phyloP scores from a whole-genome alignment of 169 alveolate genomes.

The Fabrea salina region DNA sequence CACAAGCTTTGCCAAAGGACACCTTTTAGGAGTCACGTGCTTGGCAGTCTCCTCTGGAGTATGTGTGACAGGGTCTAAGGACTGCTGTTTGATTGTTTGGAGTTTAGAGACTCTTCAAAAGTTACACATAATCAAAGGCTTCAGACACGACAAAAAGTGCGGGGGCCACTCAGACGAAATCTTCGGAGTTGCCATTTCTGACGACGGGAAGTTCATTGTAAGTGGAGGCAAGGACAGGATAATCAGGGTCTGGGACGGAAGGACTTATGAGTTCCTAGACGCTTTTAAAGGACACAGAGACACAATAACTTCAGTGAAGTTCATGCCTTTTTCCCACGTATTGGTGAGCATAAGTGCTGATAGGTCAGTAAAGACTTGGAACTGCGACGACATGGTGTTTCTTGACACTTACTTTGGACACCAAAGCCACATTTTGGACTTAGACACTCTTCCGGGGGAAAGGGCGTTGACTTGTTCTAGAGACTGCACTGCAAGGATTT shows the following conservation, averaged over 20 bases:
- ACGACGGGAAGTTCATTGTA: slow-evolving; percentile 41
- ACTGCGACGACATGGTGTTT: slow-evolving; percentile 47
- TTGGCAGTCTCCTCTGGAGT: slow-evolving; percentile 36
- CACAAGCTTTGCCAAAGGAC: slow-evolving; percentile 49
- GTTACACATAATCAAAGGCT: slow-evolving; percentile 37
- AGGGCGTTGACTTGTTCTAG: slow-evolving; percentile 51
- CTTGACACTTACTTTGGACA: slow-evolving; percentile 61
- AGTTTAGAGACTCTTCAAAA: slow-evolving; percentile 44
- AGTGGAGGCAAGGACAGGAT: slow-evolving; percentile 61
- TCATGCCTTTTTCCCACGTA: slow-evolving; percentile 42
- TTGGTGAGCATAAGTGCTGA: slow-evolving; percentile 45
- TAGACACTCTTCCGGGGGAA: slow-evolving; percentile 43
- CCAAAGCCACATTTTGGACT: slow-evolving; percentile 33
- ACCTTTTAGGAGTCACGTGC: slow-evolving; percentile 51
- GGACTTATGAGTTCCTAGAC: slow-evolving; percentile 7
- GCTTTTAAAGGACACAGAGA: slow-evolving; percentile 59
- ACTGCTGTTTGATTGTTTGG: slow-evolving; percentile 51
- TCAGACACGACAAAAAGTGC: slow-evolving; percentile 37
- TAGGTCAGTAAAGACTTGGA: slow-evolving; percentile 52
- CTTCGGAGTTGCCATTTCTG: slow-evolving; percentile 33
- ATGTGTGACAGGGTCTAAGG: slow-evolving; percentile 49
- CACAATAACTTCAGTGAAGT: slow-evolving; percentile 40
- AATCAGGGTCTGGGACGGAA: slow-evolving; percentile 46
- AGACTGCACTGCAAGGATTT: slow-evolving; percentile 48
- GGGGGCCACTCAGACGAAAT: slow-evolving; percentile 52